Conservation (phyloP, 1,284 basidiomycete species). For the Filobasidium uniguttulatum region DNA sequence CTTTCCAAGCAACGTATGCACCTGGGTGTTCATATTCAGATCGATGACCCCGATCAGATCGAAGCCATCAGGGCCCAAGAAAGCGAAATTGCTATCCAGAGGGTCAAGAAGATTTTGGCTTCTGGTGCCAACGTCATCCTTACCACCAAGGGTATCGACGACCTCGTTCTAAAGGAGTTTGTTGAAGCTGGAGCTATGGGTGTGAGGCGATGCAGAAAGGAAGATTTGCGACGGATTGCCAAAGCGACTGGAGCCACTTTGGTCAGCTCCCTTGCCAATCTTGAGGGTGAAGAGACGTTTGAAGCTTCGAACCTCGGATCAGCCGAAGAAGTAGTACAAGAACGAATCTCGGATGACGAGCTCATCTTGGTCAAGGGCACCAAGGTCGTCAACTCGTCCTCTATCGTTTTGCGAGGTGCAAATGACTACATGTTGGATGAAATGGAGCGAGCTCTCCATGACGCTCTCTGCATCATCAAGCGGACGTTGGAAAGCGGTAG, state of each 20-base stretch:
- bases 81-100: constrained; percentile 89
- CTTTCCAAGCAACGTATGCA: constrained; percentile 96
- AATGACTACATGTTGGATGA: constrained; percentile 99
- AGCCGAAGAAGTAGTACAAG: constrained; percentile 93
- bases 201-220: constrained; percentile 92
- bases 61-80: constrained; percentile 96
- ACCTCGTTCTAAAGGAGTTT: constrained; percentile 95
- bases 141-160: constrained; percentile 98
- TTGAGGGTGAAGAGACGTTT: constrained; percentile 97
- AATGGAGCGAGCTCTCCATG: constrained; percentile 96
- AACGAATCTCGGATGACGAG: constrained; percentile 97
- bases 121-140: constrained; percentile 93
- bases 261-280: constrained; percentile 82
- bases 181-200: constrained; percentile 99
- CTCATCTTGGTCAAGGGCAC: constrained; percentile 95
- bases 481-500: constrained; percentile 89
- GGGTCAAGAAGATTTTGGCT: constrained; percentile 89
- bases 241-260: constrained; percentile 93
- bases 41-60: constrained; percentile 91
- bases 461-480: constrained; percentile 90
- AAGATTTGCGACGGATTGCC: constrained; percentile 91
- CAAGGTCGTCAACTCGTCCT: constrained; percentile 85
- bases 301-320: constrained; percentile 77
- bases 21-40: constrained; percentile 91
- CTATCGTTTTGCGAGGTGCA: constrained; percentile 87